These are phyloP conservation scores for Ophiosphaerella narmari DNA, from an alignment of 2,329 filamentous ascomycete genomes.

Conservation along the genomic window DNA sequence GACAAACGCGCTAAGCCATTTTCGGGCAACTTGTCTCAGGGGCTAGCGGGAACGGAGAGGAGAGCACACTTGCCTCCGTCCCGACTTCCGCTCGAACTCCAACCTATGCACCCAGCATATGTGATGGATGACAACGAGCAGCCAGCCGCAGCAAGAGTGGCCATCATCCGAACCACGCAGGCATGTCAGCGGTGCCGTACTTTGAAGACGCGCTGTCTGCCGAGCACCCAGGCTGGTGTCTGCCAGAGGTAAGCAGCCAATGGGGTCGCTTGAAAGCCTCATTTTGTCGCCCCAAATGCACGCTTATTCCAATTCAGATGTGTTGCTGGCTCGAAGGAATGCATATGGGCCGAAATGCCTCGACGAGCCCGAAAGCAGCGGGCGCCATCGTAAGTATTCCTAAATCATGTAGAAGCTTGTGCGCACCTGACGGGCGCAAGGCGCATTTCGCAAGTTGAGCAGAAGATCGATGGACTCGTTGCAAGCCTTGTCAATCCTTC, in stretches of 20 bases:
- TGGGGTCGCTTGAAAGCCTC: neutral
- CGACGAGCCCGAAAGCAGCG: slow-evolving; percentile 31
- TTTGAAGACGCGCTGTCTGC: slow-evolving; percentile 41
- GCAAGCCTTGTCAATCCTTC: slow-evolving; percentile 31
- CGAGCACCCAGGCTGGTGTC: slow-evolving; percentile 30
- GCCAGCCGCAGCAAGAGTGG: slow-evolving; percentile 13
- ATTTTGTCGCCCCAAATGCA: neutral
- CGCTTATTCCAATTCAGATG: slow-evolving; percentile 25
- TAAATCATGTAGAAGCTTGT: neutral
- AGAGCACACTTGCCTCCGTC: slow-evolving; percentile 5
- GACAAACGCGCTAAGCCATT: too few species aligned
- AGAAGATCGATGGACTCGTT: slow-evolving; percentile 43
- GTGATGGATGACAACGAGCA: slow-evolving; percentile 33
- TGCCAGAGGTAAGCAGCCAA: slow-evolving; percentile 35
- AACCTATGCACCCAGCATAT: neutral
- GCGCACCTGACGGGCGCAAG: slow-evolving; percentile 12
- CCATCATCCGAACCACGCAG: slow-evolving; percentile 28
- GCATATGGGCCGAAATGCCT: slow-evolving; percentile 38
- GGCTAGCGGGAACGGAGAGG: neutral
- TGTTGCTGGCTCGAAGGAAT: slow-evolving; percentile 29
- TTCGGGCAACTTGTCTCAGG: neutral
- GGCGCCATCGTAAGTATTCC: slow-evolving; percentile 39
- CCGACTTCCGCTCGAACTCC: slow-evolving; percentile 2
- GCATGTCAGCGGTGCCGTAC: slow-evolving; percentile 42
- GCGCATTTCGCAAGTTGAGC: slow-evolving; percentile 43